Percentiles rank a stretch among this genome's conserved stretches.
Evolutionary conservation across 2,329 filamentous ascomycete genomes (phyloP).

Genomic region (Beauveria bassiana): DNA sequence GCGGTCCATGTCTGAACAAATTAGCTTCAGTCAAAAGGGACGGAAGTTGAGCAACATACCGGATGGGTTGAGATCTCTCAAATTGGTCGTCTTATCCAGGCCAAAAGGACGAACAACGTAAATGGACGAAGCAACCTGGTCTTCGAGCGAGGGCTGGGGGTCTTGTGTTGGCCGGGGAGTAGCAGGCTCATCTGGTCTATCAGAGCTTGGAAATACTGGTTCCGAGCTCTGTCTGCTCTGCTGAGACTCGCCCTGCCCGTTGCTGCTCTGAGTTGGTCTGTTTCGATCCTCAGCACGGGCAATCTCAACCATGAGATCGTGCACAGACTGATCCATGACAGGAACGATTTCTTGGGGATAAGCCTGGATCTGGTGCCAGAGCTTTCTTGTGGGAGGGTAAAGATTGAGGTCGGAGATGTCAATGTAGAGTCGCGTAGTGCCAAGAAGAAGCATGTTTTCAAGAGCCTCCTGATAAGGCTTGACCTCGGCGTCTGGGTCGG

Average conservation of each 20-base stretch:
- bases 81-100: slow-evolving; percentile 76
- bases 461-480: slow-evolving; percentile 80
- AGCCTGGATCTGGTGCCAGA: slow-evolving; percentile 90
- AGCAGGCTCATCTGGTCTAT: slow-evolving; percentile 46
- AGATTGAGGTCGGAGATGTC: slow-evolving; percentile 84
- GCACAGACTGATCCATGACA: slow-evolving; percentile 89
- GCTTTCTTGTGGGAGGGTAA: slow-evolving; percentile 84
- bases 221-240: slow-evolving; percentile 58
- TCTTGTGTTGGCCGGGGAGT: slow-evolving; percentile 34
- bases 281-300: slow-evolving; percentile 72
- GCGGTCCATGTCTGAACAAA: slow-evolving; percentile 75
- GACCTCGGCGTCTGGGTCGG: slow-evolving; percentile 62
- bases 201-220: slow-evolving; percentile 72
- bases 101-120: slow-evolving; percentile 90
- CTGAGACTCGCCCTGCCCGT: slow-evolving; percentile 36
- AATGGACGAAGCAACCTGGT: slow-evolving; percentile 68
- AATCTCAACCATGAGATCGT: slow-evolving; percentile 87
- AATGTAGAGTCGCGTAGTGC: slow-evolving; percentile 75
- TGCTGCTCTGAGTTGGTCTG: slow-evolving; percentile 52
- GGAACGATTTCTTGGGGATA: slow-evolving; percentile 96
- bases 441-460: slow-evolving; percentile 84
- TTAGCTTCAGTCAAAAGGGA: background rate
- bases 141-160: slow-evolving; percentile 56
- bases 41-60: slow-evolving; percentile 34
- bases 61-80: slow-evolving; percentile 88